phyloP scores from a whole-genome alignment of 1,284 basidiomycete genomes.

The Heterobasidion parviporum region DNA sequence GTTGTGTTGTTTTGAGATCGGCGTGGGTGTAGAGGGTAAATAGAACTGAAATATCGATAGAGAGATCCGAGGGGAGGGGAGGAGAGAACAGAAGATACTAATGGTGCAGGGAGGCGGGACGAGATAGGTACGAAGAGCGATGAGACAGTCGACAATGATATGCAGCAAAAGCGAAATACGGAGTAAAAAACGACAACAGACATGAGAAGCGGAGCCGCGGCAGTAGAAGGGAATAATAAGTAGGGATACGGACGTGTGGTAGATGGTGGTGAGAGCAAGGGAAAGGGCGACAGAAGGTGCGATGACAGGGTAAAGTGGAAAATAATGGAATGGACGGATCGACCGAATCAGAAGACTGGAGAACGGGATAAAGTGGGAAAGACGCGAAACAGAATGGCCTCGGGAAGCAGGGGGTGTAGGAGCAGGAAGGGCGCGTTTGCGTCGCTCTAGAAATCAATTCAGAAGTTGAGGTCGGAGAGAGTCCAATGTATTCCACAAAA shows the following conservation, averaged over 20 bases:
- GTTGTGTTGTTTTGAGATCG: no score
- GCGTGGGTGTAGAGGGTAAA: background rate
- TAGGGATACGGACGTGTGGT: background rate
- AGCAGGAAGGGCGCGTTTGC: no score
- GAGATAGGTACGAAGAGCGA: background rate
- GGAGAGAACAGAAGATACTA: background rate
- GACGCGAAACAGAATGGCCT: no score
- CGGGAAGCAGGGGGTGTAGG: no score
- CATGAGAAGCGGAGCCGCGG: background rate
- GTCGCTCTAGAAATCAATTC: no score
- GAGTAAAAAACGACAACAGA: background rate
- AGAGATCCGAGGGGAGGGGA: background rate
- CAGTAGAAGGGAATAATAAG: background rate
- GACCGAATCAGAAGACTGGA: no score
- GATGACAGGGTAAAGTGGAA: no score
- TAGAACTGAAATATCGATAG: background rate
- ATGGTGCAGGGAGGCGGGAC: background rate
- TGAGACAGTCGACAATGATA: constrained; percentile 1
- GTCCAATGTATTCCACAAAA: background rate
- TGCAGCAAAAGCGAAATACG: constrained; percentile 4
- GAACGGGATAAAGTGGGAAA: no score
- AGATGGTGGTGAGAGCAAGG: background rate
- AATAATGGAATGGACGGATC: no score
- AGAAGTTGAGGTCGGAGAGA: background rate
- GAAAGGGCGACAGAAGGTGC: no score